Evolutionary conservation across 371 early-diverging fungal genomes (phyloP), one percentile per base, ranked within the genome.

Genomic region (Gilbertella persicaria): DNA sequence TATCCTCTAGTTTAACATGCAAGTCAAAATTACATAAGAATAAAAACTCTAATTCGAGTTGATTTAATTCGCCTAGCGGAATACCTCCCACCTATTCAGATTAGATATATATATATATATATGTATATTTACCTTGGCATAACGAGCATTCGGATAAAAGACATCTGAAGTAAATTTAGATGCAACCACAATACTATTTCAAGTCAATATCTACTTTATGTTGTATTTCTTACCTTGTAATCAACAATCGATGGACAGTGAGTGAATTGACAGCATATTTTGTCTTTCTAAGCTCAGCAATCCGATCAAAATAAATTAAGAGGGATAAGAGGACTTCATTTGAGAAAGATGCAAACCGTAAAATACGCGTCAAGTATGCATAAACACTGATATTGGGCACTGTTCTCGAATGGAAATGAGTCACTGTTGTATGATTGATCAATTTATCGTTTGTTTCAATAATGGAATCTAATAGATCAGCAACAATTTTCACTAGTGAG

Each of bases 291-390:
- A 53, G 16, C 23, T 77, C 66, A 3, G 81, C 80, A 37, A 93
- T 85, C n/a, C 95, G 82, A 64, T 96, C 95, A 54, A 96, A 82
- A 65, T 91, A 96, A 16, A 96, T 82, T 12, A 95, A 73, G 1
- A 92, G 62, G 2, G 88, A 80, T 2, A 95, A 61, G 14, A 95
- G 70, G 0, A 83, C 86, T 54, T 88, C 84, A 28, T 87, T 90
- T 44, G 88, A 86, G 51, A 92, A 83, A 4, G 88, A 81, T 1
- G 92, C 89, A 61, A 85, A 95, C 55, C 86, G 85, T n/a, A 85
- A 71, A 19, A 91, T 83, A 20, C 91, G 78, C 21, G 71, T 58
- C 29, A 91, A 63, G 49, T 92, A 91, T 16, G 83, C 78, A 38
- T 65, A 64, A 8, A 92, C 73, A 7, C 83, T 71, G 40, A 92